Conservation (phyloP, 164 flowering plant species). For the Akebia trifoliata region DNA sequence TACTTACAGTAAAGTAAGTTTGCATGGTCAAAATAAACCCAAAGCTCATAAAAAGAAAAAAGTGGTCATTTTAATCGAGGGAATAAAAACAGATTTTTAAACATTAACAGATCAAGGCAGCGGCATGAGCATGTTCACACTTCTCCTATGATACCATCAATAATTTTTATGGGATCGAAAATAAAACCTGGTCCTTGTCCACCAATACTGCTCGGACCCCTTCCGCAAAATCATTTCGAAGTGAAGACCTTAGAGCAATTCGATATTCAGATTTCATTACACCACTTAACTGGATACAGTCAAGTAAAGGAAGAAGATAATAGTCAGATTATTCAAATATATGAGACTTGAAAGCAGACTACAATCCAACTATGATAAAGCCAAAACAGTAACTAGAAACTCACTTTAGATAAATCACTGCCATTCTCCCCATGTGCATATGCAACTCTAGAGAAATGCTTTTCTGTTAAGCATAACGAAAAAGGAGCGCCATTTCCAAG, state of each 20-base stretch:
- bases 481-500: constrained; percentile 86
- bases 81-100: neutral
- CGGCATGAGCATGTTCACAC: neutral
- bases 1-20: neutral
- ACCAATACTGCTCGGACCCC: constrained; percentile 96
- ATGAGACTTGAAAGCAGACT: neutral
- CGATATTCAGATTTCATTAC: constrained; percentile 93
- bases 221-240: constrained; percentile 86
- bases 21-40: neutral
- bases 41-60: neutral
- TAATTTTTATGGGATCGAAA: neutral
- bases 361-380: constrained; percentile 2
- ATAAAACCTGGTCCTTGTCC: constrained; percentile 91
- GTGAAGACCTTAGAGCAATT: constrained; percentile 73
- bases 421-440: constrained; percentile 42
- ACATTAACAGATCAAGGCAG: neutral
- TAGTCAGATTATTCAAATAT: neutral
- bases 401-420: constrained; percentile 54
- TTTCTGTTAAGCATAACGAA: constrained; percentile 70
- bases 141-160: neutral
- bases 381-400: constrained; percentile 14
- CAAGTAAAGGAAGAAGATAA: neutral
- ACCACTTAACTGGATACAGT: constrained; percentile 49
- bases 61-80: neutral
- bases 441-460: constrained; percentile 69